These are phyloP conservation scores for Fusarium equiseti DNA, from an alignment of 2,329 filamentous ascomycete species.

Conservation along the genomic window DNA sequence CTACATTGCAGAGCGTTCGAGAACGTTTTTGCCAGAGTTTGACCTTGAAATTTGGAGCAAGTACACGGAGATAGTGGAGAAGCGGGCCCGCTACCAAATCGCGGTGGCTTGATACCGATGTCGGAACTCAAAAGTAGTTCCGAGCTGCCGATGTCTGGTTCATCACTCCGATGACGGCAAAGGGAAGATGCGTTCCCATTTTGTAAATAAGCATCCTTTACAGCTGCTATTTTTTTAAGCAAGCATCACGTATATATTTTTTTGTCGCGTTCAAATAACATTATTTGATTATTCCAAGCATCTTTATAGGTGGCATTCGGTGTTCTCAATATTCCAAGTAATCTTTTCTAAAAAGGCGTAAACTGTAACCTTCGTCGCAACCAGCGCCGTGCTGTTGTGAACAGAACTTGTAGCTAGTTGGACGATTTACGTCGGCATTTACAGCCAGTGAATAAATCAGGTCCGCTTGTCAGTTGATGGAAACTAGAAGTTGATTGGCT, in stretches of 20 bases:
- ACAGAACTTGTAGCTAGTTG: neutral
- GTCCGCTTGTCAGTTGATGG: neutral
- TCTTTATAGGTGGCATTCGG: neutral
- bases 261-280: neutral
- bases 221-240: neutral
- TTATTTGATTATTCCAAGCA: neutral
- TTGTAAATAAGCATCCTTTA: constrained; percentile 9
- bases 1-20: neutral
- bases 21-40: neutral
- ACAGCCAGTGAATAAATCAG: neutral
- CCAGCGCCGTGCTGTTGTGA: neutral
- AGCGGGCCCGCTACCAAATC: neutral
- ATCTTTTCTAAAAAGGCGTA: neutral
- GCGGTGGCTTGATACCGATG: neutral
- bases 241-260: neutral
- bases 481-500: neutral
- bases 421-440: neutral
- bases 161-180: neutral
- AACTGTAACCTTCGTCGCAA: neutral
- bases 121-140: neutral
- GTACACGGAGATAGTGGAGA: neutral
- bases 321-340: too few relatives aligned
- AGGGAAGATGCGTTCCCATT: neutral
- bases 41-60: constrained; percentile 3
- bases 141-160: neutral